Evolutionary conservation across 1,139 yeast genomes (phyloP).

Genomic region (Sugiyamaella japonica): DNA sequence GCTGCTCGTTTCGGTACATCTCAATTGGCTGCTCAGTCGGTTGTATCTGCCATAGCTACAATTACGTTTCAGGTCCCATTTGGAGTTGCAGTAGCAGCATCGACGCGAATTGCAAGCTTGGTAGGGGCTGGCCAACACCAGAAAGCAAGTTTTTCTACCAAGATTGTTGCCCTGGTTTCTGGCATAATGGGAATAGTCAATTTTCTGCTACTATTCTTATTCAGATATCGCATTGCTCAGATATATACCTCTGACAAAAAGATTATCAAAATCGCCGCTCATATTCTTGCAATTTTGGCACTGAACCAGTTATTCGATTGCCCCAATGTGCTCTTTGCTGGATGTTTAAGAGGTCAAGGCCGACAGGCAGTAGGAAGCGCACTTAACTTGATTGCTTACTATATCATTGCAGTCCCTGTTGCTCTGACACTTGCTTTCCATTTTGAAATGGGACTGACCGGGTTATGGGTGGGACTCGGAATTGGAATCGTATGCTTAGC

Average conservation of each 20-base stretch:
- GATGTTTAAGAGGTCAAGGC: conserved; percentile 85
- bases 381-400: conserved; percentile 73
- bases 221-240: conserved; percentile 57
- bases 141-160: conserved; percentile 64
- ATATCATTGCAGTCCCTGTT: conserved; percentile 68
- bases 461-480: conserved; percentile 84
- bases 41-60: conserved; percentile 77
- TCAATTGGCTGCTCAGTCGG: conserved; percentile 86
- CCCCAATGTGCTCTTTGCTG: conserved; percentile 76
- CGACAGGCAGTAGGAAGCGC: conserved; percentile 81
- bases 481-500: conserved; percentile 49
- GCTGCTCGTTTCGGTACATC: conserved; percentile 80
- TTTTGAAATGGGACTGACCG: conserved; percentile 54
- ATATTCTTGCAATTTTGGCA: conserved; percentile 71
- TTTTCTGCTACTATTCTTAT: conserved; percentile 52
- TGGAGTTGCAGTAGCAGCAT: conserved; percentile 82
- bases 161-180: conserved; percentile 60
- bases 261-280: conserved; percentile 52
- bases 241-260: conserved; percentile 71
- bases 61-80: conserved; percentile 84
- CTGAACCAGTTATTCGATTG: conserved; percentile 78
- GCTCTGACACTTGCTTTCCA: conserved; percentile 65
- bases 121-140: conserved; percentile 73
- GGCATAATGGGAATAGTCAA: conserved; percentile 57
- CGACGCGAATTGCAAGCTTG: conserved; percentile 85